Base-by-base conservation (phyloP, 768 basidiomycete species). In the Termitomyces sp. region DNA sequence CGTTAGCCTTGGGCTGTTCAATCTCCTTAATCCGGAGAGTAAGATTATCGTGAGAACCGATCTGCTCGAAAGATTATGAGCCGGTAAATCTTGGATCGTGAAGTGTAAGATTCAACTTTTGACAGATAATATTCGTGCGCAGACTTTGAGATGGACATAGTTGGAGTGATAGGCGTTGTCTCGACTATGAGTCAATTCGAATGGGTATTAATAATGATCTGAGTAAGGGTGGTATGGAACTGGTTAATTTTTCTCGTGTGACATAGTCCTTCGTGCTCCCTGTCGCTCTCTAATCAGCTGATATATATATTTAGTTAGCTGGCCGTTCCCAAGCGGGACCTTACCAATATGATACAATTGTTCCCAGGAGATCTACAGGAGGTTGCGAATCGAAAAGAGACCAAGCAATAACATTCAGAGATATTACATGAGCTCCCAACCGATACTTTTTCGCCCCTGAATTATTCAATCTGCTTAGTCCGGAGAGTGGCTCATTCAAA, bases 401-500 rank as follows among this genome's bases (percentile, higher is more conserved):
- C 11, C 6, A 33, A 9, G 31, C 23, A 23, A 23, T 23, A 23
- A 23, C 23, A 23, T 23, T 23, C 23, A 23, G 23, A 23, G 23
- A 23, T 23, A 23, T 23, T 23, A 2, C 23, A 23, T 23, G 77
- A 9, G 80, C 70, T 61, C 79, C 80, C 30, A 58, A 85, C 77
- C 23, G 83, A 73, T 8, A 83, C 83, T 53, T 86, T 77, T 21
- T 66, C 71, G 1, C 78, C 64, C 50, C 71, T 75, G 1, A 74
- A 77, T 50, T 67, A 47, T 4, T 64, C 58, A 4, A 61, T 61
- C 23, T 73, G 64, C 33, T 67, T 64, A 11, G 52, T 57, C 7
- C 54, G 56, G 30, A 72, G 48, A 17, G 55, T 57, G 71, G 66
- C 44, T 68, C 60, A 0, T 70, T 31, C n/a, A 23, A 3, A 33